Conservation (phyloP, 2,329 filamentous ascomycete genomes). For the Microdochium paspali region DNA sequence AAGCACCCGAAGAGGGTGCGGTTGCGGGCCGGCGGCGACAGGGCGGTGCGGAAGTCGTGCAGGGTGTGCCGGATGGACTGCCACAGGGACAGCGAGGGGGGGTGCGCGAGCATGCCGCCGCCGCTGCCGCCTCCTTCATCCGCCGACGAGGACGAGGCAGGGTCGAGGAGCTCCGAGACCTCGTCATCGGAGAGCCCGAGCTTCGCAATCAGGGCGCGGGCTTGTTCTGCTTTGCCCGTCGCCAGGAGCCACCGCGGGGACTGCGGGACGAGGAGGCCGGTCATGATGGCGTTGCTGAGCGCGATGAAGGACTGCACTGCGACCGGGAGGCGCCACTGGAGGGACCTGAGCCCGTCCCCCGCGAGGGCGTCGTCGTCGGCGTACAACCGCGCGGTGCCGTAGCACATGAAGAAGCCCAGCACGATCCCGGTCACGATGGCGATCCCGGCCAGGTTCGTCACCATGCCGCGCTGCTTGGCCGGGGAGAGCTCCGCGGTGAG, state of each 20-base stretch:
- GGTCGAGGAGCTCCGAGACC: conserved; percentile 26
- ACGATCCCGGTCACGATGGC: conserved; percentile 40
- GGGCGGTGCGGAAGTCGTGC: conserved; percentile 20
- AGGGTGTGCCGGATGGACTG: conserved; percentile 17
- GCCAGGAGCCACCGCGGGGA: conserved; percentile 48
- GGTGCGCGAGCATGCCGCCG: conserved; percentile 7
- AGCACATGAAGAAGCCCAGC: conserved; percentile 50
- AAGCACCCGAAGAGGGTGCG: conserved; percentile 45
- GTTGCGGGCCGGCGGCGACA: conserved; percentile 26
- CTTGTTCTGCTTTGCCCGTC: conserved; percentile 31
- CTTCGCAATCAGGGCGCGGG: conserved; percentile 24
- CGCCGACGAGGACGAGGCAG: conserved; percentile 5
- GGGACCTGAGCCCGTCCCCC: conserved; percentile 20
- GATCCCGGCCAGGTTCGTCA: conserved; percentile 45
- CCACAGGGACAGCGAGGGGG: conserved; percentile 17
- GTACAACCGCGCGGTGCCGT: conserved; percentile 37
- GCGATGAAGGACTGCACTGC: conserved; percentile 25
- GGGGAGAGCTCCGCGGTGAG: conserved; percentile 54
- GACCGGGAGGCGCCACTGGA: conserved; percentile 48
- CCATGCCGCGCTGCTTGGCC: conserved; percentile 33
- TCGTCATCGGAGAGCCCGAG: conserved; percentile 33
- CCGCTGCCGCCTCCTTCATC: not conserved
- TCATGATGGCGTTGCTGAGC: conserved; percentile 17
- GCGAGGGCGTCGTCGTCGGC: not conserved
- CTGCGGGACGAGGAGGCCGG: conserved; percentile 27